Base-by-base conservation (phyloP, 2,329 filamentous ascomycete species). In the Colletotrichum sp. region DNA sequence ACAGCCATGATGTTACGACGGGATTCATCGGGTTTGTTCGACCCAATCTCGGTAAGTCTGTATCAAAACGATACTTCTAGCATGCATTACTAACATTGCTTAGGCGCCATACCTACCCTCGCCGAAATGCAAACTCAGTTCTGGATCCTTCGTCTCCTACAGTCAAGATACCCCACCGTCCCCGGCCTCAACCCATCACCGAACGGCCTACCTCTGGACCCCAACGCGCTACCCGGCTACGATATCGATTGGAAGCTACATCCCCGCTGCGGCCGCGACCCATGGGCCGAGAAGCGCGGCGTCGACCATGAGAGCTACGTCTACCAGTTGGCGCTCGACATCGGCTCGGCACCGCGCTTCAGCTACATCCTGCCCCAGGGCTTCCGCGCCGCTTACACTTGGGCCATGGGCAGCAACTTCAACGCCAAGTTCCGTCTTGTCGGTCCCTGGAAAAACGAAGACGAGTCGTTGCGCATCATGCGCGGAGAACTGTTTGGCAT, bases 291-390 rank as follows among this genome's bases (percentile, higher is more conserved):
- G 36, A 84, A 85, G 77, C 81, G 84, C 68, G 87, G 86, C 18
- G 86, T 89, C 3, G 87, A 89, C 58, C 87, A 89, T 63, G 87
- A 89, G 75, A 85, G 83, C 74, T 89, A 89, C 75, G 85, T 85
- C 0, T 89, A 88, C 79, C 87, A 89, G 80, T 83, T 89, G 4
- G 87, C 87, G 0, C 80, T 87, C 0, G 87, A 89, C 78, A 87
- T 88, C 72, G 85, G 85, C 4, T 79, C 86, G 4, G 87, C 86
- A 0, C 86, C 87, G 0, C 82, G 79, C 3, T 80, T 86, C 26
- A 73, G 74, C 0, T 80, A 86, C 26, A 79, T 88, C 3, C 76
- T 77, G 43, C 77, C 76, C 5, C 80, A 82, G 63, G 82, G 84
- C 4, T 79, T 78, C 32, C 71, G 71, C 36, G 65, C 26, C 24